Conservation (phyloP, 257 asterid genomes). For the Primulina eburnea region DNA sequence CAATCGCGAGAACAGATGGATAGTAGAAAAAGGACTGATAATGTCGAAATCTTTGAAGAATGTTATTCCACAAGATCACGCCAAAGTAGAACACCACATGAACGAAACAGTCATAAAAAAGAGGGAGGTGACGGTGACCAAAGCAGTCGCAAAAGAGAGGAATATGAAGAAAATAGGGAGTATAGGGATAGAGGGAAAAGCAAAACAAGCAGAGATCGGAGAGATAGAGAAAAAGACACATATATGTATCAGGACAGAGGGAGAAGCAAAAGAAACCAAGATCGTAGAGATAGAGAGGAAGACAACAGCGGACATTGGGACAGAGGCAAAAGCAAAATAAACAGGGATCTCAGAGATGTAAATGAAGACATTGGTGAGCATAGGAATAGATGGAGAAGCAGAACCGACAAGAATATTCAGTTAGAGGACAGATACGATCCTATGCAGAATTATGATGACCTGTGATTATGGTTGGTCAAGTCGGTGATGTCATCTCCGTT, state of each 20-base stretch:
- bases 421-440: slow-evolving; percentile 27
- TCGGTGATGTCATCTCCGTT: slow-evolving; percentile 16
- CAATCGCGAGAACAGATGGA: not conserved
- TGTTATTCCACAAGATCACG: not conserved
- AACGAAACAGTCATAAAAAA: not conserved
- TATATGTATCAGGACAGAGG: not conserved
- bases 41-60: not conserved
- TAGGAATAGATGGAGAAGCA: not conserved
- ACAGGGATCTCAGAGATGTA: not conserved
- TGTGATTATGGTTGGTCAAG: slow-evolving; percentile 22
- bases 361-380: not conserved
- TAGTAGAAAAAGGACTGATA: not conserved
- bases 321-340: not conserved
- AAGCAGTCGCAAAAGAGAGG: not conserved
- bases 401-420: not conserved
- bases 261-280: not conserved
- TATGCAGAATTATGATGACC: slow-evolving; percentile 38
- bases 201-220: not conserved
- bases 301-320: not conserved
- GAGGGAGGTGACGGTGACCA: not conserved
- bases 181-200: not conserved
- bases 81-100: not conserved
- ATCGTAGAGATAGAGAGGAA: not conserved
- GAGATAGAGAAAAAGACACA: not conserved
- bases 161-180: not conserved